Evolutionary conservation across 2,329 filamentous ascomycete species (phyloP).

Genomic region (Incumbomyces delicatus): DNA sequence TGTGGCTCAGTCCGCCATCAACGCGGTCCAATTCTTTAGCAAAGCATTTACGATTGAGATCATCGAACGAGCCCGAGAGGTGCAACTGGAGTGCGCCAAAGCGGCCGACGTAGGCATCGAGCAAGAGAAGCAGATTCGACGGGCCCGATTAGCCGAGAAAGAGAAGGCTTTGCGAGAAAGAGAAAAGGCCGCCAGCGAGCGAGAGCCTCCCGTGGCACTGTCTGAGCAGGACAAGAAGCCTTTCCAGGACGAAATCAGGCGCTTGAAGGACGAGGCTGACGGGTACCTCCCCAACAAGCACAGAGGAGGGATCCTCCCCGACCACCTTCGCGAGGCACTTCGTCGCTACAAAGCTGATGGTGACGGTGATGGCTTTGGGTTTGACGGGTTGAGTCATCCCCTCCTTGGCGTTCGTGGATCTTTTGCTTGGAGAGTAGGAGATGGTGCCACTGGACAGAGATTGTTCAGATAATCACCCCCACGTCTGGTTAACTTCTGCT

Average conservation of each 20-base stretch:
- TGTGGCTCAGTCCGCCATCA: constrained; percentile 54
- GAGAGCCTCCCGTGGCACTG: neutral
- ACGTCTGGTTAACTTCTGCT: neutral
- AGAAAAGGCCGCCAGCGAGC: neutral
- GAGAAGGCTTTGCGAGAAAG: neutral
- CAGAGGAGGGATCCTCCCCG: constrained; percentile 37
- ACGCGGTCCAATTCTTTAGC: constrained; percentile 54
- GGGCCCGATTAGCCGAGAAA: neutral
- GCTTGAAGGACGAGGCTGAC: constrained; percentile 25
- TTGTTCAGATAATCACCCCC: constrained; percentile 30
- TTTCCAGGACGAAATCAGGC: constrained; percentile 17
- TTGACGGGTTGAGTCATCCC: constrained; percentile 37
- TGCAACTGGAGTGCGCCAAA: constrained; percentile 45
- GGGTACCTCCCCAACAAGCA: constrained; percentile 32
- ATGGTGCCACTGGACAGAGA: constrained; percentile 29
- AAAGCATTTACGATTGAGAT: constrained; percentile 59
- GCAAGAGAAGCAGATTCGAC: constrained; percentile 38
- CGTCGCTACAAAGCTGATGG: constrained; percentile 40
- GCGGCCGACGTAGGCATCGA: constrained; percentile 44
- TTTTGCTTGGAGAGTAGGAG: constrained; percentile 30
- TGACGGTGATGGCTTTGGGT: constrained; percentile 39
- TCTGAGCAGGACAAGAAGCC: constrained; percentile 15
- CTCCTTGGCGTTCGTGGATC: constrained; percentile 35
- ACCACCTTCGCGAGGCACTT: constrained; percentile 41
- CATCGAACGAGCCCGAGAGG: constrained; percentile 54